These are phyloP conservation scores for Dothideomycetes sp. DNA, from an alignment of 2,329 filamentous ascomycete species.

Conservation along the genomic window DNA sequence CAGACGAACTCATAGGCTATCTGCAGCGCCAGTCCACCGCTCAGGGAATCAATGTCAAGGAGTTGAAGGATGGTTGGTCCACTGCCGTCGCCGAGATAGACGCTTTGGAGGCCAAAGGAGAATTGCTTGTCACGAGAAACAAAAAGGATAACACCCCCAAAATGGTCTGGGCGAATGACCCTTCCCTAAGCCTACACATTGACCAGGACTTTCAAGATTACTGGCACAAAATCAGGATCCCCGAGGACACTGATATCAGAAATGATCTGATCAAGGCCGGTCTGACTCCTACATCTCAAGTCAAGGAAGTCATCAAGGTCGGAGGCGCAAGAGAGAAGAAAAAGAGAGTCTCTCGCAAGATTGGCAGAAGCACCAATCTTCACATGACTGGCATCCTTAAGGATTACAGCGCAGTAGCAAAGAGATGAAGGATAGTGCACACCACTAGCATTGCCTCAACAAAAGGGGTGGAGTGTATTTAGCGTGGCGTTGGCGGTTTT, in stretches of 20 bases:
- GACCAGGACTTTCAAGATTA: conserved; percentile 74
- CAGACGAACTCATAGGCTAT: conserved; percentile 65
- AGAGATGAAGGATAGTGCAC: too few relatives aligned
- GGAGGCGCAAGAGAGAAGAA: conserved; percentile 52
- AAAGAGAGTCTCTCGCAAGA: conserved; percentile 62
- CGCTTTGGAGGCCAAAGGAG: conserved; percentile 64
- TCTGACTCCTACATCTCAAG: conserved; percentile 74
- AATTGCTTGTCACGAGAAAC: conserved; percentile 74
- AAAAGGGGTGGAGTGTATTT: conserved; percentile 1
- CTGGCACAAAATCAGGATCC: conserved; percentile 74
- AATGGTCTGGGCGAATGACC: conserved; percentile 82
- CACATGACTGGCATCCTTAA: conserved; percentile 78
- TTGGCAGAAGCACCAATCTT: conserved; percentile 74
- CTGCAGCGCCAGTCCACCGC: conserved; percentile 75
- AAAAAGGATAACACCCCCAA: conserved; percentile 85
- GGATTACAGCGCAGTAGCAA: conserved; percentile 50
- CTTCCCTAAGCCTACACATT: conserved; percentile 46
- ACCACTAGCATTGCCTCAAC: too few relatives aligned
- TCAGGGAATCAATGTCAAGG: conserved; percentile 71
- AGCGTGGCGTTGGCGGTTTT: conserved; percentile 6
- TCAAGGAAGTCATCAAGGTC: conserved; percentile 49
- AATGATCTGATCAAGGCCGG: conserved; percentile 66
- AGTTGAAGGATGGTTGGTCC: conserved; percentile 93
- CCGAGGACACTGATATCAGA: conserved; percentile 59
- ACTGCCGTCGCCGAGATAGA: conserved; percentile 71